Percentiles rank a stretch among this genome's conserved stretches.
Evolutionary conservation across 495 filamentous ascomycete genomes (phyloP).

Genomic region (Tirmania nivea): DNA sequence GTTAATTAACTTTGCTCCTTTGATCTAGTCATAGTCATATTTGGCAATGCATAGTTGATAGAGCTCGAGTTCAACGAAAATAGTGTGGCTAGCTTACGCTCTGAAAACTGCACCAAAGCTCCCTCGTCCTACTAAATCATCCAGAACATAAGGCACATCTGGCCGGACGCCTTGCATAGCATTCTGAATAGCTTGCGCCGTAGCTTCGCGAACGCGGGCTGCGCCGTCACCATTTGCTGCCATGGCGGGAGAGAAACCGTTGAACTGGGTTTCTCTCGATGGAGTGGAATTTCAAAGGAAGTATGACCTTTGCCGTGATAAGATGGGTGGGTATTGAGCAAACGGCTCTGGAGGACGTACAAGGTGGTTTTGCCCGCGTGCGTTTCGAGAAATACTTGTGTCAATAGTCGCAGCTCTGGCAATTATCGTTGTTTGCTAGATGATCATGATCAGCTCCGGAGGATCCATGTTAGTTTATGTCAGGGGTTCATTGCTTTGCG

Average conservation of each 20-base stretch:
- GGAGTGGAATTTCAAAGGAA: too few relatives aligned
- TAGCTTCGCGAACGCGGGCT: neutral
- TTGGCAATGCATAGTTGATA: neutral
- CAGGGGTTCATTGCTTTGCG: neutral
- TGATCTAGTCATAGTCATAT: neutral
- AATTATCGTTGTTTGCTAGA: neutral
- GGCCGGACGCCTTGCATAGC: constrained; percentile 19
- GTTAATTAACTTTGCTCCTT: neutral
- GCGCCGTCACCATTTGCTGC: neutral
- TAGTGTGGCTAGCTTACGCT: constrained; percentile 25
- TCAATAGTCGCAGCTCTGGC: too few relatives aligned
- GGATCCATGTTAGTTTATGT: neutral
- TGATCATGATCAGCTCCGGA: neutral
- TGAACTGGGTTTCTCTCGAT: too few relatives aligned
- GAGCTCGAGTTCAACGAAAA: neutral
- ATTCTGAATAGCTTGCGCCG: constrained; percentile 15
- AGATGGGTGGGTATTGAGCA: too few relatives aligned
- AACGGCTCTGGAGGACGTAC: too few relatives aligned
- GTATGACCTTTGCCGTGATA: too few relatives aligned
- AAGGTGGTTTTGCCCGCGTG: too few relatives aligned
- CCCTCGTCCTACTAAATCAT: constrained; percentile 89
- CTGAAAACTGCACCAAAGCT: constrained; percentile 89
- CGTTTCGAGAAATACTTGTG: too few relatives aligned
- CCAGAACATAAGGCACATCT: constrained; percentile 44
- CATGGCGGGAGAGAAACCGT: neutral